These are phyloP conservation scores for Lolium rigidum DNA, from an alignment of 176 grass and related monocot species.

Conservation along the genomic window DNA sequence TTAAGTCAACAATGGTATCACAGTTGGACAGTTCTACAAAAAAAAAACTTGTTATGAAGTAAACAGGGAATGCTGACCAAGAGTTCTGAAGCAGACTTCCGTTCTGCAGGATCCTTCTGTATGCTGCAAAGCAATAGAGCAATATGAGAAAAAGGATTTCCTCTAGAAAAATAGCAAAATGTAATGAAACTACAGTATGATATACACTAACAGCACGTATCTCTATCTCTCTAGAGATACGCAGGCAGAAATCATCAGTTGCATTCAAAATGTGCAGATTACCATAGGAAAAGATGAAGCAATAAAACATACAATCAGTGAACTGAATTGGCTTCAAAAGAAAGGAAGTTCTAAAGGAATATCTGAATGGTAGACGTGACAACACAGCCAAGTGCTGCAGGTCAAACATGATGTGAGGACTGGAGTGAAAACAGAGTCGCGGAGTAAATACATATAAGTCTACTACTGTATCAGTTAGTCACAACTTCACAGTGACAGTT, in stretches of 20 bases:
- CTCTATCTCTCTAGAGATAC: too few species aligned
- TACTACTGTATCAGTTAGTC: background rate
- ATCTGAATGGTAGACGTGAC: background rate
- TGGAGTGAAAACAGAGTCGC: background rate
- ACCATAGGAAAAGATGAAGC: background rate
- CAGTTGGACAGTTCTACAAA: background rate
- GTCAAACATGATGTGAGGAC: background rate
- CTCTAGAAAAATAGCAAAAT: too few species aligned
- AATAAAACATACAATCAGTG: background rate
- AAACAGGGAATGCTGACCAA: conserved; percentile 61
- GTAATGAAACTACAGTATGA: background rate
- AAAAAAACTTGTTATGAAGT: background rate
- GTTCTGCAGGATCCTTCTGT: conserved; percentile 73
- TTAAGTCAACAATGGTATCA: background rate
- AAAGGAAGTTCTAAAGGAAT: background rate
- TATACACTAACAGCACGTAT: background rate
- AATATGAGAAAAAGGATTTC: background rate
- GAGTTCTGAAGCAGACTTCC: conserved; percentile 85
- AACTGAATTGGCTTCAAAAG: background rate
- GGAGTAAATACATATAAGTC: background rate
- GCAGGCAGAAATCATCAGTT: background rate
- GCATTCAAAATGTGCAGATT: background rate
- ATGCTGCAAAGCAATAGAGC: conserved; percentile 60
- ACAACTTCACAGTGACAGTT: background rate
- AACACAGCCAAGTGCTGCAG: background rate